These are phyloP conservation scores for Davidsoniella virescens DNA, from an alignment of 2,329 filamentous ascomycete species.

Conservation along the genomic window DNA sequence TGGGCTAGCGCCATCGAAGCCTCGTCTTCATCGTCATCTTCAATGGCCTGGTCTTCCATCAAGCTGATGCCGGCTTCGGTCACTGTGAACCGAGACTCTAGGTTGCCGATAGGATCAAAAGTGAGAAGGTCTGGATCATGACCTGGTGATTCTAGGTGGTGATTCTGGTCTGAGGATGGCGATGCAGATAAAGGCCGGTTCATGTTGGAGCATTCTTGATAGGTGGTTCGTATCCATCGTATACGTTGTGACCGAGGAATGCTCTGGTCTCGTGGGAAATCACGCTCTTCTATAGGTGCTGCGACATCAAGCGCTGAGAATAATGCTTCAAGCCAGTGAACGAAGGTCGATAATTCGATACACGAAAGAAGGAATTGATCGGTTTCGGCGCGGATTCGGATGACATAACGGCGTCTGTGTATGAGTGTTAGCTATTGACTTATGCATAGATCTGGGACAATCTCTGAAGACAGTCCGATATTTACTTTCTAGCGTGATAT, in stretches of 20 bases:
- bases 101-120: not conserved
- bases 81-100: slow-evolving; percentile 3
- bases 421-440: not conserved
- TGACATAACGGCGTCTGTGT: slow-evolving; percentile 42
- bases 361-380: slow-evolving; percentile 60
- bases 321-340: slow-evolving; percentile 51
- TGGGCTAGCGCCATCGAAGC: slow-evolving; percentile 1
- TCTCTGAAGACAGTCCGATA: not conserved
- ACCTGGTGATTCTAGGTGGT: no score
- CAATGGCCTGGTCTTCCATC: slow-evolving; percentile 14
- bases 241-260: slow-evolving; percentile 40
- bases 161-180: not conserved
- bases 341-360: slow-evolving; percentile 45
- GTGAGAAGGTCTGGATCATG: not conserved
- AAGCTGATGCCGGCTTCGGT: slow-evolving; percentile 12
- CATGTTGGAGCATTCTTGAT: slow-evolving; percentile 16
- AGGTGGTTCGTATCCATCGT: slow-evolving; percentile 30
- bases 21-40: slow-evolving; percentile 3
- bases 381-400: slow-evolving; percentile 55
- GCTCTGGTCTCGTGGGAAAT: slow-evolving; percentile 44
- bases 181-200: slow-evolving; percentile 18
- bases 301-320: slow-evolving; percentile 62
- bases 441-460: no score
- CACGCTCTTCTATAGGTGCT: slow-evolving; percentile 52
- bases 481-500: no score